phyloP scores from a whole-genome alignment of 495 filamentous ascomycete species.

The Copromyces sp. region DNA sequence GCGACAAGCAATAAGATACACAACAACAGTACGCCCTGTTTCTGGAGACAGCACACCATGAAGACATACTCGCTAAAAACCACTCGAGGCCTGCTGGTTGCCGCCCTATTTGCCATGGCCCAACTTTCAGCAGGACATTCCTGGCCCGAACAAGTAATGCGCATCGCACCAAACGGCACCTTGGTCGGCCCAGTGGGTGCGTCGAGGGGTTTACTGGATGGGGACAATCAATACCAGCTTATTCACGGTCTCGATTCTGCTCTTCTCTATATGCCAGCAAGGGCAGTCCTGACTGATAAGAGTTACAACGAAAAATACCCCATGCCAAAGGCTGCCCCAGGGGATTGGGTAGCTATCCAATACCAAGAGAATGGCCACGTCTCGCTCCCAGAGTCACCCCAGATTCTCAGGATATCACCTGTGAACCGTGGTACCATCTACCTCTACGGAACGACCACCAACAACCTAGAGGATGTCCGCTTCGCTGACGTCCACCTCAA shows the following conservation, averaged over 20 bases:
- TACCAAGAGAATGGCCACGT: slow-evolving; percentile 89
- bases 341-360: slow-evolving; percentile 58
- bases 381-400: slow-evolving; percentile 46
- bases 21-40: neutral
- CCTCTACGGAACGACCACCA: slow-evolving; percentile 68
- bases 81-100: slow-evolving; percentile 10
- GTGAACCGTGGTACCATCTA: slow-evolving; percentile 63
- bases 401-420: slow-evolving; percentile 39
- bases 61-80: neutral
- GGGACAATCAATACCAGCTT: slow-evolving; percentile 35
- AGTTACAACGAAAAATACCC: slow-evolving; percentile 44
- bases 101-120: slow-evolving; percentile 27
- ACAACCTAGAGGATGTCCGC: slow-evolving; percentile 40
- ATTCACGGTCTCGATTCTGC: neutral
- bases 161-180: slow-evolving; percentile 62
- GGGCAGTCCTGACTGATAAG: slow-evolving; percentile 29
- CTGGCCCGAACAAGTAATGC: slow-evolving; percentile 67
- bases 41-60: neutral
- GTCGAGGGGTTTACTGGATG: slow-evolving; percentile 48
- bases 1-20: neutral
- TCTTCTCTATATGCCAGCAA: neutral
- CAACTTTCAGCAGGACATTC: slow-evolving; percentile 47
- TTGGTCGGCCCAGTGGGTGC: slow-evolving; percentile 62
- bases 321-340: slow-evolving; percentile 54
- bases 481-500: slow-evolving; percentile 56